These are phyloP conservation scores for Chamaecrista fasciculata DNA, from an alignment of 306 rosid species.

Conservation along the genomic window DNA sequence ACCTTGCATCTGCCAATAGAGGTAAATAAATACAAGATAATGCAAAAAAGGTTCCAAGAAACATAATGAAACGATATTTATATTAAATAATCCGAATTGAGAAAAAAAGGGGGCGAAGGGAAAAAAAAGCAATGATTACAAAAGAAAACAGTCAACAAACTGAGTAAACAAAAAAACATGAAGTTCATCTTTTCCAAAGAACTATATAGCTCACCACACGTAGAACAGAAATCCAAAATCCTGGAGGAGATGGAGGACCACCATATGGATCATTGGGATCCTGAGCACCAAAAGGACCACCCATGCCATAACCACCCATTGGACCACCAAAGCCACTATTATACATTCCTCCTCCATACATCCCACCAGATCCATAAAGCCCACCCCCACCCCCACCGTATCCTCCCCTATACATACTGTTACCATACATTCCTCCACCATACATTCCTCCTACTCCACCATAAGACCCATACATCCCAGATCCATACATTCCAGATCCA, in stretches of 20 bases:
- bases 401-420: constrained; percentile 77
- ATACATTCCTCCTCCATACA: constrained; percentile 95
- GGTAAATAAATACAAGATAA: constrained; percentile 17
- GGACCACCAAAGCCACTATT: constrained; percentile 66
- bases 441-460: constrained; percentile 65
- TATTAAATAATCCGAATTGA: background rate
- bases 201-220: constrained; percentile 70
- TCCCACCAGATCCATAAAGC: constrained; percentile 80
- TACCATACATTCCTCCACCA: constrained; percentile 91
- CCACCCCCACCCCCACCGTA: constrained; percentile 85
- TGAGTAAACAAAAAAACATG: background rate
- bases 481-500: constrained; percentile 67
- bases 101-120: background rate
- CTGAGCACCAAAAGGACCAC: constrained; percentile 84
- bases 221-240: constrained; percentile 84
- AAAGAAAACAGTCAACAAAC: background rate
- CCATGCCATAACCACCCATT: constrained; percentile 94
- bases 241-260: constrained; percentile 89
- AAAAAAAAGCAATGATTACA: background rate
- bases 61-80: background rate
- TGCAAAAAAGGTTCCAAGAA: constrained; percentile 3
- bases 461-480: constrained; percentile 65
- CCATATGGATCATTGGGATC: constrained; percentile 94
- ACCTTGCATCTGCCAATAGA: constrained; percentile 70
- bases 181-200: constrained; percentile 15